Conservation (phyloP, 305 asterid species). For the Rubia balearica region DNA sequence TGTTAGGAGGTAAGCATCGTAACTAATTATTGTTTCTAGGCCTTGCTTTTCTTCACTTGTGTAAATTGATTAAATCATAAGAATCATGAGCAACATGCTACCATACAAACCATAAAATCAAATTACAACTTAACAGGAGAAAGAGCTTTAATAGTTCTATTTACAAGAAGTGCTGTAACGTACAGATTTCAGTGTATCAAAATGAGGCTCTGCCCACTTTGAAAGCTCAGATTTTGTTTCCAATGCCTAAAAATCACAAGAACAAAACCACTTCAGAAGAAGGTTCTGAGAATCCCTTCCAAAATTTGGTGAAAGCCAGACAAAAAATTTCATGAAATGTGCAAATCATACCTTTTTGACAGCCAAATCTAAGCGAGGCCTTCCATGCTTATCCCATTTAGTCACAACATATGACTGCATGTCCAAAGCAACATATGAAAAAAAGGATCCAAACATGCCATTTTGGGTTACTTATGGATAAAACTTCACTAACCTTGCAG, state of each 20-base stretch:
- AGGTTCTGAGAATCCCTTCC: not conserved
- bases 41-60: not conserved
- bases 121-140: not conserved
- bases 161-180: conserved; percentile 8
- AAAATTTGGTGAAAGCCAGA: not conserved
- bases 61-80: not conserved
- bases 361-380: conserved; percentile 29
- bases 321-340: not conserved
- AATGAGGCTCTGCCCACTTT: conserved; percentile 30
- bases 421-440: conserved; percentile 20
- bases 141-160: not conserved
- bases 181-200: conserved; percentile 30
- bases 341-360: conserved; percentile 30
- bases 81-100: not conserved
- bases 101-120: not conserved
- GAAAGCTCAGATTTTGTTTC: conserved; percentile 28
- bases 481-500: conserved; percentile 28
- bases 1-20: not conserved
- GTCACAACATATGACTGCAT: conserved; percentile 32
- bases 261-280: conserved; percentile 7
- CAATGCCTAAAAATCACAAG: conserved; percentile 31
- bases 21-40: not conserved
- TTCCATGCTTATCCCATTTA: conserved; percentile 36
- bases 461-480: not conserved
- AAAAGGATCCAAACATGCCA: conserved; percentile 1